Conservation (phyloP, 495 filamentous ascomycete species). For the Neurospora hispaniola region DNA sequence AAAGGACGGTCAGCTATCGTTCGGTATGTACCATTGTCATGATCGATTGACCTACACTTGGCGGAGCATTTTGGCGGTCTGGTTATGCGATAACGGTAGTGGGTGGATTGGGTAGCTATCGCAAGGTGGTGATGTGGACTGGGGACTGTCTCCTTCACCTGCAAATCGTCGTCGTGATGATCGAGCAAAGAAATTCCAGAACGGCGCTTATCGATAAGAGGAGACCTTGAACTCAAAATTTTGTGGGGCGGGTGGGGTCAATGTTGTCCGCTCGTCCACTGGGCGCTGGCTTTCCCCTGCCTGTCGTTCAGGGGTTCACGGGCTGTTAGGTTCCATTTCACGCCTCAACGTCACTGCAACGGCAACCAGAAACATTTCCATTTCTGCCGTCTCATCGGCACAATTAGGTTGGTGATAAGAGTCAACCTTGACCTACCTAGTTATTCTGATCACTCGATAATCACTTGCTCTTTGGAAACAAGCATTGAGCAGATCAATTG, state of each 20-base stretch:
- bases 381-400: not conserved
- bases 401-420: too few species aligned
- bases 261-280: not conserved
- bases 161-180: not conserved
- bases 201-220: conserved; percentile 10
- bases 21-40: not conserved
- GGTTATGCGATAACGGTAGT: not conserved
- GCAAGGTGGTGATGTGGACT: not conserved
- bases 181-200: conserved; percentile 12
- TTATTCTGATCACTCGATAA: not conserved
- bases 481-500: too few species aligned
- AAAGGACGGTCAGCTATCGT: not conserved
- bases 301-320: not conserved
- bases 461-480: too few species aligned
- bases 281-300: not conserved
- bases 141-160: not conserved
- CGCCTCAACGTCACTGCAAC: not conserved
- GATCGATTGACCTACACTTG: conserved; percentile 16
- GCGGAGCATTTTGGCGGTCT: conserved; percentile 20
- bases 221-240: not conserved
- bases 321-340: not conserved
- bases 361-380: not conserved
- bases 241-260: not conserved
- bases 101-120: not conserved
- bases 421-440: not conserved